A percentile compares a stretch with the other conserved stretches of the same genome.
phyloP scores from a whole-genome alignment of 2,329 filamentous ascomycete species.

The Ophiostoma sp. region DNA sequence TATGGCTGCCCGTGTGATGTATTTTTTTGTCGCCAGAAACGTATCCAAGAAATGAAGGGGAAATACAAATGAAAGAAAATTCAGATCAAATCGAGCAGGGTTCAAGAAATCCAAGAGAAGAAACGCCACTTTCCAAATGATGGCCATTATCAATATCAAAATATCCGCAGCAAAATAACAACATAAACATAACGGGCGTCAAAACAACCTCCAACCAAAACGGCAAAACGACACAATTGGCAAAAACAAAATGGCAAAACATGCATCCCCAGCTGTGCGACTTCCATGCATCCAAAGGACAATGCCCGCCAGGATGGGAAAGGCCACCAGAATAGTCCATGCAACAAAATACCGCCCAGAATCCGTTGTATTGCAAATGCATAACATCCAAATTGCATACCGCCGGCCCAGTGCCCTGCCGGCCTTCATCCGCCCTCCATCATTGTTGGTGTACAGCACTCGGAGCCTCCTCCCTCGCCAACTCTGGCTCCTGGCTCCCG shows the following conservation, averaged over 20 bases:
- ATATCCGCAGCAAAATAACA: background rate
- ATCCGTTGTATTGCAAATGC: background rate
- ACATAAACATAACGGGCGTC: background rate
- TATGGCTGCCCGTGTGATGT: background rate
- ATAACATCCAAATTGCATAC: background rate
- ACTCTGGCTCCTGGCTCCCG: background rate
- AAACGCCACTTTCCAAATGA: background rate
- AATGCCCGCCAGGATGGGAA: background rate
- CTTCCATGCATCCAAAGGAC: background rate
- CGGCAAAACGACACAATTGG: background rate
- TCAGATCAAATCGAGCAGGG: background rate
- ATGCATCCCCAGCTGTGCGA: background rate
- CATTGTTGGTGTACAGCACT: background rate
- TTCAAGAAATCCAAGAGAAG: background rate
- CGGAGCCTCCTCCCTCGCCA: background rate
- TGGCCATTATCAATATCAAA: background rate
- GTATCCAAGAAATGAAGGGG: background rate
- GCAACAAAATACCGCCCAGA: conserved; percentile 2
- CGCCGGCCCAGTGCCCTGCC: background rate
- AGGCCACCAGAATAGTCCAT: background rate
- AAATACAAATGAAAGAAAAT: background rate
- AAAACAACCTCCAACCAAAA: background rate
- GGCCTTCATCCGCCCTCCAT: background rate
- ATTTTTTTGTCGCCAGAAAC: background rate
- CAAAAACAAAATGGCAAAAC: background rate